Conservation (phyloP, 257 asterid genomes). For the Plantago ovata region DNA sequence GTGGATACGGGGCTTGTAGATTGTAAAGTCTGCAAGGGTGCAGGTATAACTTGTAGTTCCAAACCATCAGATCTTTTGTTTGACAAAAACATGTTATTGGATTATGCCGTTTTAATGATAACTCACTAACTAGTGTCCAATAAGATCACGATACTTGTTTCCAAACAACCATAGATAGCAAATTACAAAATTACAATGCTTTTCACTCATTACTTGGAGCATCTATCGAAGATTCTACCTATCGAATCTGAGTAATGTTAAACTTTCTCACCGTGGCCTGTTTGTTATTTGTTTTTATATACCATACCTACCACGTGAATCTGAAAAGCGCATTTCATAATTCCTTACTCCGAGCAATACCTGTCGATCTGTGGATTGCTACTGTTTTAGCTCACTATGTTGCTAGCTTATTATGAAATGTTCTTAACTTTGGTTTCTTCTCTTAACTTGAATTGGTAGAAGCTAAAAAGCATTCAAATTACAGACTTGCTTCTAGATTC, state of each 20-base stretch:
- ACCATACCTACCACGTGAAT: neutral
- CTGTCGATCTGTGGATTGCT: neutral
- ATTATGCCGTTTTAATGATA: neutral
- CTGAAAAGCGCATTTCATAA: neutral
- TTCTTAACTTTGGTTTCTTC: neutral
- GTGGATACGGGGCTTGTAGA: conserved; percentile 68
- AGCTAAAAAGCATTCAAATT: neutral
- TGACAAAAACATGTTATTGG: neutral
- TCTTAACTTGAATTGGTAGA: neutral
- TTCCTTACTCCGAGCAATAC: neutral
- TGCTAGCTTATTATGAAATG: neutral
- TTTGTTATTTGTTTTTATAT: neutral
- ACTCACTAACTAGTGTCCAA: neutral
- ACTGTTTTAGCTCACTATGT: neutral
- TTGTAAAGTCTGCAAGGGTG: conserved; percentile 95
- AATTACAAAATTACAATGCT: too few relatives aligned
- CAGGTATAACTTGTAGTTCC: conserved; percentile 40
- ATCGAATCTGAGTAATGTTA: too few relatives aligned
- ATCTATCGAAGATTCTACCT: too few relatives aligned
- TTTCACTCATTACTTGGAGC: too few relatives aligned
- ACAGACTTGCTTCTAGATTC: neutral
- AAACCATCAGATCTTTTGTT: neutral
- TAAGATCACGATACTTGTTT: neutral
- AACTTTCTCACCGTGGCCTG: neutral
- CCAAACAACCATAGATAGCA: neutral